These are phyloP conservation scores for Hymenoscyphus scutula DNA, from an alignment of 2,329 filamentous ascomycete genomes.

Conservation along the genomic window DNA sequence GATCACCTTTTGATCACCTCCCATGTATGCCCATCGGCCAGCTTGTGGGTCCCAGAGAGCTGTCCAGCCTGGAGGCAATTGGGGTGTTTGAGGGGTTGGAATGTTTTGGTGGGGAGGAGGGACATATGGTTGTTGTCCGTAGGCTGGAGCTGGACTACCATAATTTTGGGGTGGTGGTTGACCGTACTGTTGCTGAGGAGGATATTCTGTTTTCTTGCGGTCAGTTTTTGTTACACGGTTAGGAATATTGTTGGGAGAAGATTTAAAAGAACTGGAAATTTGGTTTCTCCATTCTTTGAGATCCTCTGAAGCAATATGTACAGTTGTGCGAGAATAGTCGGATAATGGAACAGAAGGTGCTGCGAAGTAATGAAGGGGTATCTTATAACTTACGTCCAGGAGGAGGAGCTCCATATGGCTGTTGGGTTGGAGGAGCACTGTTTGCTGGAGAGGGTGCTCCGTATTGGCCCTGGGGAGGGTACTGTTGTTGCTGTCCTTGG, in stretches of 20 bases:
- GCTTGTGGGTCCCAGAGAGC: conserved; percentile 60
- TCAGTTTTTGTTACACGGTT: neutral
- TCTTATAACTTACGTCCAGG: conserved; percentile 2
- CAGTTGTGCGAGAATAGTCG: too few species aligned
- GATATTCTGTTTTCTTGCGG: neutral
- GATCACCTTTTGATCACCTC: conserved; percentile 40
- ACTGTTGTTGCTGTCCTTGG: conserved; percentile 17
- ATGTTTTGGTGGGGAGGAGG: conserved; percentile 34
- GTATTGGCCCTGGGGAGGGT: conserved; percentile 12
- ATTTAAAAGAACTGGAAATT: too few species aligned
- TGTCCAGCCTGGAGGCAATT: conserved; percentile 59
- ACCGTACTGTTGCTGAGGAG: conserved; percentile 17
- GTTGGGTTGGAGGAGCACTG: conserved; percentile 10
- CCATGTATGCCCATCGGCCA: conserved; percentile 64
- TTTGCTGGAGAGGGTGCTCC: neutral
- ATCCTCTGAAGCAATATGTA: too few species aligned
- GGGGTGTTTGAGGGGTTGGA: conserved; percentile 37
- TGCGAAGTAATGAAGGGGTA: neutral
- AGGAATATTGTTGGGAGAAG: too few species aligned
- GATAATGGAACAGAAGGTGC: too few species aligned
- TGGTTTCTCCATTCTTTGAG: too few species aligned
- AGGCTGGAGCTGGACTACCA: conserved; percentile 25
- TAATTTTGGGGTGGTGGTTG: conserved; percentile 18
- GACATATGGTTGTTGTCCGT: conserved; percentile 22
- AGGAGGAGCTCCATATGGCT: conserved; percentile 15